A percentile compares a stretch with the other conserved stretches of the same genome.
Evolutionary conservation across 2,329 filamentous ascomycete species (phyloP).

Genomic region (Sporothrix pallida): DNA sequence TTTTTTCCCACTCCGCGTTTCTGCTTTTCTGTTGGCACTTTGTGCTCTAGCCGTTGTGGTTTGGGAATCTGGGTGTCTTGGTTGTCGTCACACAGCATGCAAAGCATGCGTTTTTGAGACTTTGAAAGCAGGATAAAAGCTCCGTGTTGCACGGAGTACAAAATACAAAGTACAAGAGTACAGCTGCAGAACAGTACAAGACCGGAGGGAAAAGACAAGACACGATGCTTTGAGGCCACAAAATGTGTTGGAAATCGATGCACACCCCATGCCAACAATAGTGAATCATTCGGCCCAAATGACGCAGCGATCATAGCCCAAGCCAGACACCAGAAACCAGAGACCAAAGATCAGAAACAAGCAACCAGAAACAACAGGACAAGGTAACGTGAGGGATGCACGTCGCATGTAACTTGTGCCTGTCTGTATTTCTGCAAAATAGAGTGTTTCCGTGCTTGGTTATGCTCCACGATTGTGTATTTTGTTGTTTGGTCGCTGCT

Average conservation of each 20-base stretch:
- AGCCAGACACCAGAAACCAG: too few relatives aligned
- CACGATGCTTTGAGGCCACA: background rate
- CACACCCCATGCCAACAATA: background rate
- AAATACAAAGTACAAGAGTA: background rate
- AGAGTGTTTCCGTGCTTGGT: background rate
- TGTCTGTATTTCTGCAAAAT: background rate
- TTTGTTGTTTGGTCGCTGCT: background rate
- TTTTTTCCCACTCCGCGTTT: too few relatives aligned
- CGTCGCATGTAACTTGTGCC: slow-evolving; percentile 1
- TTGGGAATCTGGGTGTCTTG: background rate
- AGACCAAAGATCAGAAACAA: too few relatives aligned
- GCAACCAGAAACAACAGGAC: background rate
- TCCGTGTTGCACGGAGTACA: slow-evolving; percentile 2
- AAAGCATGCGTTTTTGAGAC: background rate
- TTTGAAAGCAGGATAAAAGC: background rate
- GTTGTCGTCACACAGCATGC: slow-evolving; percentile 9
- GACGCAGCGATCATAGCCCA: background rate
- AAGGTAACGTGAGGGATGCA: background rate
- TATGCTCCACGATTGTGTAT: background rate
- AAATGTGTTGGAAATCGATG: background rate
- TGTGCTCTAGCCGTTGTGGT: background rate
- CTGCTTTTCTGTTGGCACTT: too few relatives aligned
- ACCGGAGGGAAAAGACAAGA: background rate
- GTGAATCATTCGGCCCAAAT: slow-evolving; percentile 9
- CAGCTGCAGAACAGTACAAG: background rate